Base-by-base conservation (phyloP, 805 yeast genomes). In the Komagataella phaffii region DNA sequence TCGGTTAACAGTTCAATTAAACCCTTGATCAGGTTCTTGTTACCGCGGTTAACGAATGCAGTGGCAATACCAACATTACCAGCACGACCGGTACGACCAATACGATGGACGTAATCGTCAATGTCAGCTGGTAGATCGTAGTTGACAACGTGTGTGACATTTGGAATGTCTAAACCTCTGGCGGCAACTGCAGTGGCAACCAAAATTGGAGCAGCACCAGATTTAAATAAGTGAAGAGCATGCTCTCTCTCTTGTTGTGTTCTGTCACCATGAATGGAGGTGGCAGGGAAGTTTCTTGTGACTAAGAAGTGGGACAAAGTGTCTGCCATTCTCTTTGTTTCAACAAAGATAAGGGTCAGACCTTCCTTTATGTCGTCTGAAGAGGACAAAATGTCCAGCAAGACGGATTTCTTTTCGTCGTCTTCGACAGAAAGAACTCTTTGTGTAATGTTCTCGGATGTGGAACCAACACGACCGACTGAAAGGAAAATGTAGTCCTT, bases 71-170 rank as follows among this genome's bases (percentile, higher is more conserved):
- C 99, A 56, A 85, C 83, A 76, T 93, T 93, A 80, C 99, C 99
- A 64, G 99, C 99, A 83, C 99, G 93, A 74, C 99, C 99, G 65
- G 99, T 93, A 83, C 99, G 91, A 81, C 99, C 99, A 67, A 93
- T 93, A 77, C 99, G 87, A 77, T 93, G 99, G 54, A 93, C 99
- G 67, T 93, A 93, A 72, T 93, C 99, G 71, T 93, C 99, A 64
- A 93, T 86, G 70, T 93, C 98, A 66, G 85, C 76, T 69, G 99
- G 99, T 69, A 93, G 77, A 68, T 93, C 99, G 70, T 85, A 93
- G 80, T 93, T 93, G 73, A 93, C 85, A 65, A 93, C 99, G 68
- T 91, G 98, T 49, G 95, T 85, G 61, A 93, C 99, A 68, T 93
- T 93, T 69, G 99, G 98, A 77, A 93, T 93, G 80, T 93, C 99